Base-by-base conservation (phyloP, 2,329 filamentous ascomycete genomes). In the Hirsutella thompsonii region DNA sequence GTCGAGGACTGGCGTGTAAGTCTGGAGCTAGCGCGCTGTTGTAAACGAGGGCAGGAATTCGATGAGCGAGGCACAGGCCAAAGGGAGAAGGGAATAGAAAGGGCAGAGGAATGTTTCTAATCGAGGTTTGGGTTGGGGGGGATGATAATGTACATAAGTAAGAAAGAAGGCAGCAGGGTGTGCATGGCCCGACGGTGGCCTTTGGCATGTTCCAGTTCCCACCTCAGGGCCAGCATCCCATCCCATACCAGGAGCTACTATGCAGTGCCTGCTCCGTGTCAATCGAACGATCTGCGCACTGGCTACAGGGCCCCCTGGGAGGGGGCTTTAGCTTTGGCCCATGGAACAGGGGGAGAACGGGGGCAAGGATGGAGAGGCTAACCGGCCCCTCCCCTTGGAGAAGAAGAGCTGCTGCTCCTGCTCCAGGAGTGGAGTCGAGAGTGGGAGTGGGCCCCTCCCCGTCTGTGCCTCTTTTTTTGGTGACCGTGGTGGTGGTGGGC, bases 1-100 rank as follows among this genome's bases (percentile, higher is more conserved):
- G 36, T 32, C 35, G 36, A 39, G 20, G 29, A 32, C 29, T 37
- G 38, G 42, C 42, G 37, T 42, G 35, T 42, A 33, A 39, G 40
- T 42, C 29, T 36, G 34, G 35, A 18, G 13, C 28, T 30, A 36
- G 40, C 36, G 40, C 40, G 36, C 11, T 14, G 36, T 36, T 20
- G 20, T 16, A 37, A 29, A 29, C 39, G 41, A 44, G 42, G 41
- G 41, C 42, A 44, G 46, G 46, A 48, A 47, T 47, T 44, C 46
- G 40, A 45, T 44, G 34, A 41, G 35, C 11, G 44, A 42, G 19
- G 40, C 32, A 19, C 9, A 18, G 16, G 32, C 32, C 32, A 34
- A 34, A 34, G 32, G 38, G 40, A 40, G 18, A 40, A 20, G 36
- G 33, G 40, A 14, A 34, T 18, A n/a, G 16, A 23, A 36, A 46